Evolutionary conservation across 805 yeast genomes (phyloP).

Genomic region (Groenewaldozyma salmanticensis): DNA sequence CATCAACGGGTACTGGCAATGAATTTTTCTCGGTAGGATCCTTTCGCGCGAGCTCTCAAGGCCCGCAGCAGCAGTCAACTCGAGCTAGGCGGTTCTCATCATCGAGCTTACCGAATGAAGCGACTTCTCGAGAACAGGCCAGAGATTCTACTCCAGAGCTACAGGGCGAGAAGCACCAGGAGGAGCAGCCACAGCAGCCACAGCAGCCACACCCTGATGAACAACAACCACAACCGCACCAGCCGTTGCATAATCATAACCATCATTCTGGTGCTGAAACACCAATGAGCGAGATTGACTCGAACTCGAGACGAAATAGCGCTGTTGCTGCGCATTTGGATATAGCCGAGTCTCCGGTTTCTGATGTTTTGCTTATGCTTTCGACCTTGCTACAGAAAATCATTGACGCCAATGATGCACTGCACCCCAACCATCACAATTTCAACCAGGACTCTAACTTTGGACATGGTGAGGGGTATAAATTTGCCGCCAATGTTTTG

Average conservation of each 20-base stretch:
- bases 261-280: conserved; percentile 1
- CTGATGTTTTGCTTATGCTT: conserved; percentile 73
- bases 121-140: not conserved
- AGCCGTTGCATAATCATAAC: conserved; percentile 6
- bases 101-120: not conserved
- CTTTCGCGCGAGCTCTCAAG: not conserved
- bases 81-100: not conserved
- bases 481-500: conserved; percentile 37
- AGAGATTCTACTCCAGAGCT: conserved; percentile 1
- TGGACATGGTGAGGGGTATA: conserved; percentile 14
- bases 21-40: not conserved
- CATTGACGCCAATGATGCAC: conserved; percentile 78
- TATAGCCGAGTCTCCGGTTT: conserved; percentile 74
- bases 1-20: conserved; percentile 22
- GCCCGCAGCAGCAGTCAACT: not conserved
- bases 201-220: conserved; percentile 12
- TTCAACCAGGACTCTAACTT: conserved; percentile 22
- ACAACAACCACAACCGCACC: conserved; percentile 8
- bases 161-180: not conserved
- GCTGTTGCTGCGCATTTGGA: conserved; percentile 34
- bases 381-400: conserved; percentile 78
- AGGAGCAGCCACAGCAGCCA: conserved; percentile 30
- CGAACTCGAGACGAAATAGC: not conserved
- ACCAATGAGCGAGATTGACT: not conserved
- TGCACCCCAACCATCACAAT: conserved; percentile 60